phyloP scores from a whole-genome alignment of 441 rosid species.

The Corymbia calophylla region DNA sequence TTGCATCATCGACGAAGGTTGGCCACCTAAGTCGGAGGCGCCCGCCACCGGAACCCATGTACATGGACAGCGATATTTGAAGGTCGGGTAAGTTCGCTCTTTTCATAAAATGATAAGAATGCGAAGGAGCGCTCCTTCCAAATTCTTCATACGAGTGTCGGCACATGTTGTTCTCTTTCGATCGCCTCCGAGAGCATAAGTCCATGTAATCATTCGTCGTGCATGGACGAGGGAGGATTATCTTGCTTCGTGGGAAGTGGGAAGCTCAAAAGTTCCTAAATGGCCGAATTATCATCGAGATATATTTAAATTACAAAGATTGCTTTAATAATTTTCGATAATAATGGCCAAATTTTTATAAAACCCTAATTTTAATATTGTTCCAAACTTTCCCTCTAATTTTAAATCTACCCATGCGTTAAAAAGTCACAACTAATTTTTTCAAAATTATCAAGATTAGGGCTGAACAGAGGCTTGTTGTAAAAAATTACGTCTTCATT shows the following conservation, averaged over 20 bases:
- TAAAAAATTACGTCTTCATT: accelerated
- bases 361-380: neutral
- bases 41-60: neutral
- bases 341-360: neutral
- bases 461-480: neutral
- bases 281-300: accelerated
- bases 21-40: neutral
- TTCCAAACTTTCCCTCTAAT: neutral
- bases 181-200: neutral
- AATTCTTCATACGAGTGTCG: neutral
- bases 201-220: too few relatives aligned
- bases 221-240: neutral
- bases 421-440: neutral
- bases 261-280: neutral
- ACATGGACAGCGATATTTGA: neutral
- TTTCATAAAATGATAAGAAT: neutral
- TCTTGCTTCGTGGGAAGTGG: accelerated
- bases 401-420: neutral
- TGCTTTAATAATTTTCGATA: neutral
- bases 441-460: accelerated
- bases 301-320: neutral
- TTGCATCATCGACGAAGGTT: neutral
- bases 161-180: accelerated
- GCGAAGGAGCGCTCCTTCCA: neutral
- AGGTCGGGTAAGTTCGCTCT: neutral